These are phyloP conservation scores for Pythium monospermum DNA, from an alignment of 352 stramenopile species.

Conservation along the genomic window DNA sequence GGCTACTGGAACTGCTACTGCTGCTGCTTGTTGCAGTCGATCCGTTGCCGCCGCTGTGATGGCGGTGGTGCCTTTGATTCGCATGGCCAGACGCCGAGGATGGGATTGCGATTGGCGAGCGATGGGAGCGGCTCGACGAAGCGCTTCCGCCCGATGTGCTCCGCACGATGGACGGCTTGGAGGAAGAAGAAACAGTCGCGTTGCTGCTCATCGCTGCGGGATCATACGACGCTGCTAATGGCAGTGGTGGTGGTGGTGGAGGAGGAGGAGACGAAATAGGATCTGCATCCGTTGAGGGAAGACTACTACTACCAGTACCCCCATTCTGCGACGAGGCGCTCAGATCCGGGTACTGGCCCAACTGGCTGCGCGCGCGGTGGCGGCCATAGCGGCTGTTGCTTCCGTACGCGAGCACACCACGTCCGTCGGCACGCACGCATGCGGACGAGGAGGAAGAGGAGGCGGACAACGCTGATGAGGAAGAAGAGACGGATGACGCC, in stretches of 20 bases:
- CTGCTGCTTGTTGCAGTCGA: not conserved
- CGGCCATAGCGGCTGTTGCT: slow-evolving; percentile 24
- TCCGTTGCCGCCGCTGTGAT: slow-evolving; percentile 5
- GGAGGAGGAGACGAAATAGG: slow-evolving; percentile 6
- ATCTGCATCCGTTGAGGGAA: not conserved
- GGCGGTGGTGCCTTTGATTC: slow-evolving; percentile 1
- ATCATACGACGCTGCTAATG: slow-evolving; percentile 15
- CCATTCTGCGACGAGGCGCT: not conserved
- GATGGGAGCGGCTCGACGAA: slow-evolving; percentile 10
- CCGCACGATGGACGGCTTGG: slow-evolving; percentile 15
- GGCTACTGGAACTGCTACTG: not conserved
- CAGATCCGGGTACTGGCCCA: slow-evolving; percentile 15
- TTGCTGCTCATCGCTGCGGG: slow-evolving; percentile 5
- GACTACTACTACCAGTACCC: slow-evolving; percentile 4
- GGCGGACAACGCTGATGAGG: slow-evolving; percentile 6
- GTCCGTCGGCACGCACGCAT: not conserved
- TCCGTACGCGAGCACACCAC: slow-evolving; percentile 7
- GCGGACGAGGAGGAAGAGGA: slow-evolving; percentile 3
- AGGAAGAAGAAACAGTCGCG: not conserved
- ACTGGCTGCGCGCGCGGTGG: slow-evolving; percentile 22
- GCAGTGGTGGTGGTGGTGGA: slow-evolving; percentile 16
- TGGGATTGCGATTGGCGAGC: slow-evolving; percentile 6
- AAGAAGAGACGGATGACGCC: slow-evolving; percentile 3
- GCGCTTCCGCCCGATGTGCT: slow-evolving; percentile 14
- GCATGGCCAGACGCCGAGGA: not conserved